Percentiles rank a stretch among this genome's conserved stretches.
phyloP scores from a whole-genome alignment of 106 monocot genomes.

The Dendrobium catenatum region DNA sequence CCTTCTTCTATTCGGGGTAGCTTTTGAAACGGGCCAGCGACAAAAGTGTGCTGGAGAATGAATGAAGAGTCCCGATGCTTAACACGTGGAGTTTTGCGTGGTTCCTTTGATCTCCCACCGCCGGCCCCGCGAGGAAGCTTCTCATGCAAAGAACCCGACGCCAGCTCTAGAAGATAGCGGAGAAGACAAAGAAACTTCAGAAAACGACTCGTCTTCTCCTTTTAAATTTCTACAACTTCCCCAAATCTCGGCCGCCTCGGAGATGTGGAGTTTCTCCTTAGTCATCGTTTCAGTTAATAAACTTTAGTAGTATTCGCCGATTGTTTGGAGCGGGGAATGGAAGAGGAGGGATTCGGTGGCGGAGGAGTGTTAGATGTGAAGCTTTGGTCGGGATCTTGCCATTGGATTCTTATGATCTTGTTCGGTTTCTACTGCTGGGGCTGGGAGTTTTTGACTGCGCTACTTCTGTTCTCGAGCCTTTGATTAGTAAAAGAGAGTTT shows the following conservation, averaged over 20 bases:
- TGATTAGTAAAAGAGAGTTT: neutral
- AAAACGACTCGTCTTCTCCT: conserved; percentile 1
- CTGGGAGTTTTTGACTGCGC: conserved; percentile 76
- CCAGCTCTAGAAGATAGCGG: neutral
- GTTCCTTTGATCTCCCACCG: neutral
- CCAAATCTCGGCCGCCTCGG: neutral
- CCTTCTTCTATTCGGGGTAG: too few relatives aligned
- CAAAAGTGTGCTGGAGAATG: too few relatives aligned
- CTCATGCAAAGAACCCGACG: neutral
- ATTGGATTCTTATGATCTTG: conserved; percentile 22
- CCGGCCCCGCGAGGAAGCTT: neutral
- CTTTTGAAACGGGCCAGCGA: too few relatives aligned
- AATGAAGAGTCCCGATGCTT: too few relatives aligned
- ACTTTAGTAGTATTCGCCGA: neutral
- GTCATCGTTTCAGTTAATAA: neutral
- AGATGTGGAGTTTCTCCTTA: neutral
- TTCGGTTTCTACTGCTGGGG: conserved; percentile 75
- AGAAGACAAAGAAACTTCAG: neutral
- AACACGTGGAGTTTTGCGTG: too few relatives aligned
- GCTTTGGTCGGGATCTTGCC: conserved; percentile 11
- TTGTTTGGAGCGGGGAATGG: neutral
- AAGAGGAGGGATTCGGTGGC: neutral
- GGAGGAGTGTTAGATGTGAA: neutral
- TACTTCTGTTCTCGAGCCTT: conserved; percentile 53
- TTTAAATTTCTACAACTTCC: neutral